These are phyloP conservation scores for Colletotrichum godetiae DNA, from an alignment of 2,329 filamentous ascomycete genomes.

Conservation along the genomic window DNA sequence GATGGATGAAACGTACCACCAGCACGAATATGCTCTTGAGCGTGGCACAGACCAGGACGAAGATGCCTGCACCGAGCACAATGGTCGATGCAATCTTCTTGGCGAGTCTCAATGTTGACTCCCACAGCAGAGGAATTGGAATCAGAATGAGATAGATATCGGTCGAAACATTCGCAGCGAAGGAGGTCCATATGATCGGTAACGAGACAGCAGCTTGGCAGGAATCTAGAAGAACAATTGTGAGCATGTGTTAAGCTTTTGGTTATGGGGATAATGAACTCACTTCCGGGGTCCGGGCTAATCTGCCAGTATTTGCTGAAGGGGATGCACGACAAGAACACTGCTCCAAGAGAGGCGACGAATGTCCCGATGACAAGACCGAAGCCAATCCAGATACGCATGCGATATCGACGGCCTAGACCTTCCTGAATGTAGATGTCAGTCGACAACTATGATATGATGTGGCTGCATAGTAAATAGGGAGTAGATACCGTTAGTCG, in stretches of 20 bases:
- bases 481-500: conserved; percentile 55
- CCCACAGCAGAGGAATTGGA: conserved; percentile 63
- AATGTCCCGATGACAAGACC: conserved; percentile 60
- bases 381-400: conserved; percentile 63
- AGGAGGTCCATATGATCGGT: conserved; percentile 62
- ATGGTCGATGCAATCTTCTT: conserved; percentile 52
- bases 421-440: conserved; percentile 43
- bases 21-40: conserved; percentile 51
- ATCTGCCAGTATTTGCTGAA: conserved; percentile 70
- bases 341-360: conserved; percentile 58
- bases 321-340: conserved; percentile 64
- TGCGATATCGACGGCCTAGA: conserved; percentile 50
- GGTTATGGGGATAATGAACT: conserved; percentile 37
- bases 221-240: conserved; percentile 45
- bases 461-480: neutral
- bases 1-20: conserved; percentile 40
- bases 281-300: conserved; percentile 66
- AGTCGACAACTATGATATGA: neutral
- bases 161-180: conserved; percentile 64
- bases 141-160: conserved; percentile 70
- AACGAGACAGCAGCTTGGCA: conserved; percentile 63
- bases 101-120: conserved; percentile 46
- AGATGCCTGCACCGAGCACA: conserved; percentile 52
- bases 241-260: neutral
- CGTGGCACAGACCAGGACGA: conserved; percentile 51